phyloP scores from a whole-genome alignment of 768 basidiomycete species.

The Suillus americanus region DNA sequence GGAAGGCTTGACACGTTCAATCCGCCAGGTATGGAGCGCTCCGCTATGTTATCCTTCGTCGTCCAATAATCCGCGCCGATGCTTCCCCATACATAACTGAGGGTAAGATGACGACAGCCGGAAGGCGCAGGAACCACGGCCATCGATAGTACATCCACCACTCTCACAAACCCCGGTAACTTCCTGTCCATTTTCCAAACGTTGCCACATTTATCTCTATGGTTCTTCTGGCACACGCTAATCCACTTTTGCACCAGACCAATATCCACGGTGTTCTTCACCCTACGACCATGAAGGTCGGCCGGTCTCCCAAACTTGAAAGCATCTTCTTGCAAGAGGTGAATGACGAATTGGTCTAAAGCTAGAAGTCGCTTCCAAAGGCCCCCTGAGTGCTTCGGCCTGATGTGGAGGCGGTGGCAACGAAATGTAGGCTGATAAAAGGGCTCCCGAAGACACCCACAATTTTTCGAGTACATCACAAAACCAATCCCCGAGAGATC shows the following conservation, averaged over 20 bases:
- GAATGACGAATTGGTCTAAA: neutral
- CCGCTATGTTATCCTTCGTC: slow-evolving; percentile 1
- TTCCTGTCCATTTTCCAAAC: slow-evolving; percentile 1
- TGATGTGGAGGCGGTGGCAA: slow-evolving; percentile 2
- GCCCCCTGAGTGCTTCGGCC: neutral
- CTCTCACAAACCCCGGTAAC: neutral
- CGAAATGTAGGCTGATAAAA: neutral
- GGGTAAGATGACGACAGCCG: slow-evolving; percentile 5
- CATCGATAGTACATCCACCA: slow-evolving; percentile 7
- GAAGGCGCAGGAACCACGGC: slow-evolving; percentile 2
- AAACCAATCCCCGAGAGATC: neutral
- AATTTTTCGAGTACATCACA: neutral
- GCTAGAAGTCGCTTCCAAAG: neutral
- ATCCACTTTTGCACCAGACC: neutral
- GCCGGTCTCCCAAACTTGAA: slow-evolving; percentile 3
- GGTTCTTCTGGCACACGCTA: neutral
- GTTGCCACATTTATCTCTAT: slow-evolving; percentile 1
- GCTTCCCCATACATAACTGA: slow-evolving; percentile 11
- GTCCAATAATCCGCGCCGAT: slow-evolving; percentile 6
- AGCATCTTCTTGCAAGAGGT: slow-evolving; percentile 7
- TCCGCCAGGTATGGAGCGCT: neutral
- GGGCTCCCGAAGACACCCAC: neutral
- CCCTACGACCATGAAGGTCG: slow-evolving; percentile 9
- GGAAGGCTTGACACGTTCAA: neutral
- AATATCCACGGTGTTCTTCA: neutral